Percentiles rank a stretch among this genome's conserved stretches.
Evolutionary conservation across 176 grass and related monocot genomes (phyloP).

Genomic region (Panicum miliaceum): DNA sequence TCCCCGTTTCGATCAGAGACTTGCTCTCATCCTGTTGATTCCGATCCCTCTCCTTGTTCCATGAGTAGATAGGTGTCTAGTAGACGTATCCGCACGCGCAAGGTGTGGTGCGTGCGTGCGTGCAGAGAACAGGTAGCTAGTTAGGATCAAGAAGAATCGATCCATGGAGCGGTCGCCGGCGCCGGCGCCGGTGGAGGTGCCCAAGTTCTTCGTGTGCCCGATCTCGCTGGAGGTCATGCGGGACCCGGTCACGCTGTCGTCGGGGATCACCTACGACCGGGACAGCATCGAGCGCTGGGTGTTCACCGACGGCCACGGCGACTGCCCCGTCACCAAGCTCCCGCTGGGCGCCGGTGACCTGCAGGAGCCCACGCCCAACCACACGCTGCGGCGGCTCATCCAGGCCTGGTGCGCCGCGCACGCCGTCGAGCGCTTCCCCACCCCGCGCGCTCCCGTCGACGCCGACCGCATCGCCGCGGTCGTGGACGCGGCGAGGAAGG

Average conservation of each 20-base stretch:
- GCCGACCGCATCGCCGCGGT: conserved; percentile 47
- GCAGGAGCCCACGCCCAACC: conserved; percentile 81
- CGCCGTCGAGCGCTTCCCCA: conserved; percentile 77
- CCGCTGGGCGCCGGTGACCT: conserved; percentile 50
- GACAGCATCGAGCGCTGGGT: conserved; percentile 89
- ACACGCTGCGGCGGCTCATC: conserved; percentile 88
- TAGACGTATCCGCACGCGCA: neutral
- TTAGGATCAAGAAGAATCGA: neutral
- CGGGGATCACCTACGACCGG: conserved; percentile 96
- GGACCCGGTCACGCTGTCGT: conserved; percentile 84
- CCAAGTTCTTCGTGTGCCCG: conserved; percentile 79
- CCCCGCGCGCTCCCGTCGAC: conserved; percentile 62
- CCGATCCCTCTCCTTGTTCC: neutral
- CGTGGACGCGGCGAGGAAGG: conserved; percentile 27
- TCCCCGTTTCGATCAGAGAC: neutral
- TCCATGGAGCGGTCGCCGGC: conserved; percentile 30
- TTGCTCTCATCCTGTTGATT: neutral
- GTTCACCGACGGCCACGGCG: conserved; percentile 66
- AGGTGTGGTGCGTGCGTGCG: conserved; percentile 8
- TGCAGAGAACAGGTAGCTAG: neutral
- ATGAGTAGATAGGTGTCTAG: conserved; percentile 25
- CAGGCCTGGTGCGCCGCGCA: conserved; percentile 80
- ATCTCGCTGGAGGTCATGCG: conserved; percentile 87
- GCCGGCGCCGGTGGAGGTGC: conserved; percentile 60
- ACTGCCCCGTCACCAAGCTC: conserved; percentile 81